Evolutionary conservation across 2,329 filamentous ascomycete genomes (phyloP), one percentile per base, ranked within the genome.

Genomic region (Cladobotryum protrusum): DNA sequence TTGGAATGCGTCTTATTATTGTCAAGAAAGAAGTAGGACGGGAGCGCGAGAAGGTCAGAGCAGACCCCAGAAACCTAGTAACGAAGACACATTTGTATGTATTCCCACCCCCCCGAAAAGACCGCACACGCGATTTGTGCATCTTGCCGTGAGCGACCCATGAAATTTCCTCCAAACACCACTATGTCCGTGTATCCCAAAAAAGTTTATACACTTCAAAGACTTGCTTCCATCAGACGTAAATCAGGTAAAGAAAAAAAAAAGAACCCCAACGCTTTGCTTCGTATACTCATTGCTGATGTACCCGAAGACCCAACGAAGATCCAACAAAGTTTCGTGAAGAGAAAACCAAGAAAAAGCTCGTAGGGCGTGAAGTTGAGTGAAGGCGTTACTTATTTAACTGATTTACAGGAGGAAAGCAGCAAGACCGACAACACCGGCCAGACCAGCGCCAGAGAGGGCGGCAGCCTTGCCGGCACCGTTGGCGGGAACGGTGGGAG

Each of bases 381-480:
- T 9, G 6, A 9, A 29, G 24, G 24, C 11, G 24, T 29, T 29
- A 8, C 11, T 29, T 29, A 29, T 29, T 29, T 29, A 29, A 29
- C 24, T 29, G 24, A 72, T 75, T 78, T 81, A 82, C 72, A 82
- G 74, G 63, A 75, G 63, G 66, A 77, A 71, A 65, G 77, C 79
- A 63, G 76, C 79, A 54, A 83, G 65, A 63, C 76, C 81, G 65
- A 83, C 71, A 59, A 82, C 65, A 73, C 76, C 80, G 59, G 77
- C 80, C 59, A 84, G 76, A 58, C 72, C 77, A 54, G 76, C 81
- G 56, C 78, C 80, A 39, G 79, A 81, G 60, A 81, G 67, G 61
- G 71, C 76, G 57, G 74, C 74, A 57, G 68, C 68, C 73, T 78
- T 79, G 72, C 71, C 76, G 56, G 78, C 80, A 69, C 74, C 77